Base-by-base conservation (phyloP, 805 yeast genomes). In the Cyberlindnera xylosilytica region DNA sequence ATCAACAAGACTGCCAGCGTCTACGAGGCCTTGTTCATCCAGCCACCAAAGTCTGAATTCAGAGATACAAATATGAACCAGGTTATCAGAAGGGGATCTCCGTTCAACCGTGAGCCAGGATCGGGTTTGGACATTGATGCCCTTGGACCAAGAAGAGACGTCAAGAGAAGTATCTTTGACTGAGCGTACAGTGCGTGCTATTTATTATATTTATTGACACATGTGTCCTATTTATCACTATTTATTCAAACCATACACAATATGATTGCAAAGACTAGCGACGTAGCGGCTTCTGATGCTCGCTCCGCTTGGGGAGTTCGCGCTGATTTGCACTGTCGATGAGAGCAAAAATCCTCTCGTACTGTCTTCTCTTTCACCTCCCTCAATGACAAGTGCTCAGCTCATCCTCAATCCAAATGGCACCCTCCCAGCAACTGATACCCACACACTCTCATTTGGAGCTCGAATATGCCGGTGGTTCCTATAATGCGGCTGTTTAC, bases 31-130 rank as follows among this genome's bases (percentile, higher is more conserved):
- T 39, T 44, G n/a, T 37, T 26, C 18, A 28, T 32, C 5, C 39
- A 42, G n/a, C 47, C 49, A 6, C 39, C 34, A 13, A 44, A 27
- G 23, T 18, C 43, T 17, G 41, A 40, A 7, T 46, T 48, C 39
- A 43, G 47, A 27, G 49, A 46, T 18, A 34, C 42, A 24, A 41
- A 33, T 3, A 29, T 18, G 17, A 39, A 36, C 2, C 52, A 45
- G 31, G 28, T 37, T 5, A 47, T 47, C 29, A 36, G 46, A 39
- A 38, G 47, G 16, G 54, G 52, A 8, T 48, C 54, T 8, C 44
- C 47, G 5, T 45, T 45, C 44, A 50, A 50, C 38, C 38, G 41
- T 34, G 49, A 39, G 23, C 54, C 54, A 9, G 50, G 49, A 2
- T 34, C 41, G 3, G 18, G 42, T 4, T 2, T 50, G 20, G 33